phyloP scores from a whole-genome alignment of 805 yeast species.

The Myxozyma mucilagina region DNA sequence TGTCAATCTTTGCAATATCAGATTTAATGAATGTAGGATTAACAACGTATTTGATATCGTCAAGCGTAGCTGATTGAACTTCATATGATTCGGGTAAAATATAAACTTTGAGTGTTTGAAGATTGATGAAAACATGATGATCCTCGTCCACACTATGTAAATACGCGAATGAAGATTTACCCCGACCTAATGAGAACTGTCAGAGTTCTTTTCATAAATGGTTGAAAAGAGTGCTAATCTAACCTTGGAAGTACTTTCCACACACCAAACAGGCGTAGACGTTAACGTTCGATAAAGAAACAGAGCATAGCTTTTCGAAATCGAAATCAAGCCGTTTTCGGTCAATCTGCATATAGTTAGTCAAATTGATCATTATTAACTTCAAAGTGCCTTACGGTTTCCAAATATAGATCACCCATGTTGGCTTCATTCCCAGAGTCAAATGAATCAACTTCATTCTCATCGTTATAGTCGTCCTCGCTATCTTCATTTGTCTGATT shows the following conservation, averaged over 20 bases:
- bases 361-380: neutral
- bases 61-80: conserved; percentile 44
- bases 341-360: conserved; percentile 15
- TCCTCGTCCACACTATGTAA: conserved; percentile 61
- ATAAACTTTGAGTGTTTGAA: conserved; percentile 52
- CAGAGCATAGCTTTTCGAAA: conserved; percentile 63
- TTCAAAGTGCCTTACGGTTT: conserved; percentile 21
- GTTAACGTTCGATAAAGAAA: conserved; percentile 59
- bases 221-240: neutral
- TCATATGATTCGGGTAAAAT: conserved; percentile 64
- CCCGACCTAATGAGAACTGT: conserved; percentile 50
- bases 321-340: conserved; percentile 58
- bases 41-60: conserved; percentile 55
- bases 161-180: conserved; percentile 63
- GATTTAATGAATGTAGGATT: conserved; percentile 51
- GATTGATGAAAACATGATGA: conserved; percentile 64
- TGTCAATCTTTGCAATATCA: conserved; percentile 43
- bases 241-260: conserved; percentile 62
- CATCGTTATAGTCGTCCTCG: conserved; percentile 18
- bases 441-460: conserved; percentile 10
- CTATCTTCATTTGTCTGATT: neutral
- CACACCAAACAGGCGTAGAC: conserved; percentile 73
- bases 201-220: neutral
- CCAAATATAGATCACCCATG: conserved; percentile 27
- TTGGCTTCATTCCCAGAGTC: neutral